phyloP scores from a whole-genome alignment of 2,329 filamentous ascomycete genomes.

The Colletotrichum godetiae region DNA sequence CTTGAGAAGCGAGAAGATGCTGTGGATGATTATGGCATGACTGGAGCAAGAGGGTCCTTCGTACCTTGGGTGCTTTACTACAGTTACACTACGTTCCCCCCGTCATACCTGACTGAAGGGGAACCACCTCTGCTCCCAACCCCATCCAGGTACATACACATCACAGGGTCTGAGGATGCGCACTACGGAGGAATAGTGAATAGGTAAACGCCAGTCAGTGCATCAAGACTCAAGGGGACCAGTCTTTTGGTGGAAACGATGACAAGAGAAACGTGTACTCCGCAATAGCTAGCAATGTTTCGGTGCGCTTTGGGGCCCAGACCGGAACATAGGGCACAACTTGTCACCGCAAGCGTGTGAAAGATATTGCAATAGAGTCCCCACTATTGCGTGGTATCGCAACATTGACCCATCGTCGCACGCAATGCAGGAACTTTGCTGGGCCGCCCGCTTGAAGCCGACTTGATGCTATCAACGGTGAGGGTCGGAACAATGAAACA shows the following conservation, averaged over 20 bases:
- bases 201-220: background rate
- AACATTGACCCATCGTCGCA: background rate
- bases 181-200: background rate
- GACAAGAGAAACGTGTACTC: slow-evolving; percentile 21
- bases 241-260: background rate
- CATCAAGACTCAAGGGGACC: background rate
- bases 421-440: background rate
- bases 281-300: slow-evolving; percentile 4
- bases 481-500: slow-evolving; percentile 20
- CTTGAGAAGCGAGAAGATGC: background rate
- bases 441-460: background rate
- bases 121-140: slow-evolving; percentile 6
- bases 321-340: background rate
- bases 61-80: background rate
- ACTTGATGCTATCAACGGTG: background rate
- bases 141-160: slow-evolving; percentile 10
- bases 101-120: slow-evolving; percentile 10
- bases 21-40: slow-evolving; percentile 13
- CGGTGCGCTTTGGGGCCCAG: background rate
- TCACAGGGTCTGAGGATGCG: background rate
- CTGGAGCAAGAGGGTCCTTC: slow-evolving; percentile 2
- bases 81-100: background rate
- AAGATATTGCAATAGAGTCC: background rate
- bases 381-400: slow-evolving; percentile 3
- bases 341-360: background rate